phyloP scores from a whole-genome alignment of 345 rosid genomes.

The Arabis alpina region DNA sequence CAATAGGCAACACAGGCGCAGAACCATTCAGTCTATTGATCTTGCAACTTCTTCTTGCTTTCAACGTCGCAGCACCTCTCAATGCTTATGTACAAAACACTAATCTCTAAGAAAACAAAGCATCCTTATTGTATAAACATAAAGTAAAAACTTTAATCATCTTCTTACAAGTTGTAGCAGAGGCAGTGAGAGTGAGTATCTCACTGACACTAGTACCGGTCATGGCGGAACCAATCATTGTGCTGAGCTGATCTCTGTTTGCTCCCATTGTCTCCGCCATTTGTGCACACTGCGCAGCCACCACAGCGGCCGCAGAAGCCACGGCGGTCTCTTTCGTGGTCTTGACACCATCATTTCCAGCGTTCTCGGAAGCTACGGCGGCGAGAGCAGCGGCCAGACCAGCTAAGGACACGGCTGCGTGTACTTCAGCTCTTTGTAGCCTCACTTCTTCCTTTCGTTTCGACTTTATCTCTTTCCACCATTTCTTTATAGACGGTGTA shows the following conservation, averaged over 20 bases:
- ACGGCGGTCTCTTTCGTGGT: slow-evolving; percentile 66
- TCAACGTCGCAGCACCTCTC: slow-evolving; percentile 82
- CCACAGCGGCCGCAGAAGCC: slow-evolving; percentile 88
- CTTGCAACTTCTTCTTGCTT: slow-evolving; percentile 81
- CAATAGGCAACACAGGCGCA: slow-evolving; percentile 70
- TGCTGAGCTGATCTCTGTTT: slow-evolving; percentile 67
- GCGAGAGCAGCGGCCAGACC: slow-evolving; percentile 88
- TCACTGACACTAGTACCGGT: slow-evolving; percentile 70
- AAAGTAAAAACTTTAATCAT: background rate
- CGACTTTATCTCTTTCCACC: slow-evolving; percentile 76
- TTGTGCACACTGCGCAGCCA: slow-evolving; percentile 83
- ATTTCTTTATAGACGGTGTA: slow-evolving; percentile 70
- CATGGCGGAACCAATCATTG: slow-evolving; percentile 75
- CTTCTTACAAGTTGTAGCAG: slow-evolving; percentile 80
- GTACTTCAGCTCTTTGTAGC: slow-evolving; percentile 78
- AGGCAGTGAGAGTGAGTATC: slow-evolving; percentile 86
- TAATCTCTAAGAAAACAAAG: slow-evolving; percentile 31
- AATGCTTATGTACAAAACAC: slow-evolving; percentile 55
- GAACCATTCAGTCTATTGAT: slow-evolving; percentile 56
- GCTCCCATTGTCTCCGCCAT: slow-evolving; percentile 93
- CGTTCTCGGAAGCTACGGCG: slow-evolving; percentile 72
- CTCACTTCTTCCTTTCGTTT: slow-evolving; percentile 84
- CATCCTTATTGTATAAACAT: slow-evolving; percentile 1
- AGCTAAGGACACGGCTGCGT: slow-evolving; percentile 90
- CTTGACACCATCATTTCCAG: slow-evolving; percentile 36